These are phyloP conservation scores for Saccharomycopsis amapae DNA, from an alignment of 805 yeast species.

Conservation along the genomic window DNA sequence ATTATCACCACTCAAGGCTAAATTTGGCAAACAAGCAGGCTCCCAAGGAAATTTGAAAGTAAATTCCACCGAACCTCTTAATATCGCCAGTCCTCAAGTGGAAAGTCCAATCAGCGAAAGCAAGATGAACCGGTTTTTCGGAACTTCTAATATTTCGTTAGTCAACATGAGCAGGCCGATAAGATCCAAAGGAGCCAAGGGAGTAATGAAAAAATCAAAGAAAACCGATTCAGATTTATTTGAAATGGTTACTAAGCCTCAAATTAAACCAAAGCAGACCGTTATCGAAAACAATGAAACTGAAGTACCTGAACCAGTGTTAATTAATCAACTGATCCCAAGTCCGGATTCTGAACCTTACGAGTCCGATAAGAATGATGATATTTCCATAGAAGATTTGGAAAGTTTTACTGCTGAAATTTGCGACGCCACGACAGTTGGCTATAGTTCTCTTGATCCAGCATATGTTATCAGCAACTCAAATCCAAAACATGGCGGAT, in stretches of 20 bases:
- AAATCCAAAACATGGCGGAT: not conserved
- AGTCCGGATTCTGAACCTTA: not conserved
- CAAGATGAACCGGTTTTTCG: constrained; percentile 19
- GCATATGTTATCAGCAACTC: constrained; percentile 5
- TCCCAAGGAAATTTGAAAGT: not conserved
- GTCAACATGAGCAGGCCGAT: constrained; percentile 21
- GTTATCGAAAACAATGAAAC: not conserved
- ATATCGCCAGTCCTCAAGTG: not conserved
- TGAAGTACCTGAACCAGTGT: not conserved
- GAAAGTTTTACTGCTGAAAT: constrained; percentile 7
- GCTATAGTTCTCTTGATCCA: constrained; percentile 11
- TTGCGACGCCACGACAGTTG: constrained; percentile 10
- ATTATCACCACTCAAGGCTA: constrained; percentile 10
- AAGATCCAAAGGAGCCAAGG: constrained; percentile 1
- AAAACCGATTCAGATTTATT: not conserved
- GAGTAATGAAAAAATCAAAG: not conserved
- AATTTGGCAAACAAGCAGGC: constrained; percentile 5
- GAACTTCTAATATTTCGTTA: constrained; percentile 14
- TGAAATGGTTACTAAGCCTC: not conserved
- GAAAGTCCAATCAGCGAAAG: constrained; percentile 19
- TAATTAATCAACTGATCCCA: not conserved
- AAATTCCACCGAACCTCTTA: not conserved
- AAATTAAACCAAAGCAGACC: not conserved
- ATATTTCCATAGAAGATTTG: constrained; percentile 1
- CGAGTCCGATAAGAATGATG: constrained; percentile 1